Evolutionary conservation across 768 basidiomycete species (phyloP).

Genomic region (Lactarius pseudohatsudake): DNA sequence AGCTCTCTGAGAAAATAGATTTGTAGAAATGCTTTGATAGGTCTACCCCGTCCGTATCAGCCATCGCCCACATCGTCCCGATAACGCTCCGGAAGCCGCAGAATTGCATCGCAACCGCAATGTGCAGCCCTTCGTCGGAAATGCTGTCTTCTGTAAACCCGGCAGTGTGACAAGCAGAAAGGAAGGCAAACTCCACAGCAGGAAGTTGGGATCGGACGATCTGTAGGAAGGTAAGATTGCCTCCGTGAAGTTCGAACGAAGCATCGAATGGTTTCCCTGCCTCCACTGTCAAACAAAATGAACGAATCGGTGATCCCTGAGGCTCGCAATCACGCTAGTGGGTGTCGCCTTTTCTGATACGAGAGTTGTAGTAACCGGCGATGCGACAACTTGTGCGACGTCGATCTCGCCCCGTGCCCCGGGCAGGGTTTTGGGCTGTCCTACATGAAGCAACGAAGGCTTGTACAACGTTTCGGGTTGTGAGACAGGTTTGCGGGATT

Average conservation of each 20-base stretch:
- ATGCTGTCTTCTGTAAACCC: background rate
- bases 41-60: no score
- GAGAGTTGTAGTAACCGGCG: background rate
- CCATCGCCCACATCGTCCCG: no score
- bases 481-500: background rate
- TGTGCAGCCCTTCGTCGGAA: no score
- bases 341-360: background rate
- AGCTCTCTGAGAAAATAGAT: no score
- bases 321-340: background rate
- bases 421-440: background rate
- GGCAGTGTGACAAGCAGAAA: background rate
- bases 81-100: no score
- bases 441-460: conserved; percentile 2
- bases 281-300: conserved; percentile 7
- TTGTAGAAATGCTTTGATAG: no score
- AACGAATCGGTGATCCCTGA: background rate
- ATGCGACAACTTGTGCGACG: background rate
- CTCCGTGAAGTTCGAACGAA: background rate
- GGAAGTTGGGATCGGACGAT: background rate
- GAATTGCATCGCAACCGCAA: no score
- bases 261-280: conserved; percentile 3
- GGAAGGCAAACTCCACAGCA: background rate
- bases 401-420: background rate
- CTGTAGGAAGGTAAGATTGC: background rate
- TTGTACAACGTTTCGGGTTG: background rate